Conservation (phyloP, 805 yeast genomes). For the Yamadazyma sp. region DNA sequence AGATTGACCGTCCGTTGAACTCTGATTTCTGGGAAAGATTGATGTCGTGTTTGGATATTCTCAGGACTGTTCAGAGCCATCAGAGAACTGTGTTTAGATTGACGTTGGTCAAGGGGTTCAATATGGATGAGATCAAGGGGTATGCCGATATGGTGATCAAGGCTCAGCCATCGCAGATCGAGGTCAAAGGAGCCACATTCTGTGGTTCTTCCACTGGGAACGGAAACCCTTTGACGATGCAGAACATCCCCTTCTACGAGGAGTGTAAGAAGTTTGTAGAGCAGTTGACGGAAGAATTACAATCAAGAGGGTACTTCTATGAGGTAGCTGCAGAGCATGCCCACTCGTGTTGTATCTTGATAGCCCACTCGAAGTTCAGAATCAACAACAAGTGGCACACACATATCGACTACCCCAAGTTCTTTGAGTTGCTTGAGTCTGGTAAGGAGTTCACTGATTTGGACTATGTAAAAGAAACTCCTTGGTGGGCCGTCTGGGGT, state of each 20-base stretch:
- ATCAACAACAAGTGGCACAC: conserved; percentile 80
- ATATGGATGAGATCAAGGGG: conserved; percentile 74
- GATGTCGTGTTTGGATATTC: conserved; percentile 73
- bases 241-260: conserved; percentile 90
- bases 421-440: conserved; percentile 64
- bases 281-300: conserved; percentile 58
- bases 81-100: conserved; percentile 91
- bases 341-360: conserved; percentile 86
- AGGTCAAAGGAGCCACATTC: conserved; percentile 92
- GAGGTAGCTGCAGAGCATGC: conserved; percentile 95
- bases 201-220: conserved; percentile 86
- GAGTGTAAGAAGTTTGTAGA: conserved; percentile 80
- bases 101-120: conserved; percentile 90
- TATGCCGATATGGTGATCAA: conserved; percentile 84
- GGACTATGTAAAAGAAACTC: conserved; percentile 81
- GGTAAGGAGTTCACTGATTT: conserved; percentile 71
- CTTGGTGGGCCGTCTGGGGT: conserved; percentile 91
- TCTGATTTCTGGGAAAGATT: conserved; percentile 93
- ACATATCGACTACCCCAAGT: conserved; percentile 78
- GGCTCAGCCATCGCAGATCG: conserved; percentile 84
- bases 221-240: conserved; percentile 91
- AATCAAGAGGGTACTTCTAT: conserved; percentile 65
- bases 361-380: conserved; percentile 73
- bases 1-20: conserved; percentile 84
- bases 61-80: conserved; percentile 67